Evolutionary conservation across 2,329 filamentous ascomycete species (phyloP).

Genomic region (Ophiostoma angusticollis): DNA sequence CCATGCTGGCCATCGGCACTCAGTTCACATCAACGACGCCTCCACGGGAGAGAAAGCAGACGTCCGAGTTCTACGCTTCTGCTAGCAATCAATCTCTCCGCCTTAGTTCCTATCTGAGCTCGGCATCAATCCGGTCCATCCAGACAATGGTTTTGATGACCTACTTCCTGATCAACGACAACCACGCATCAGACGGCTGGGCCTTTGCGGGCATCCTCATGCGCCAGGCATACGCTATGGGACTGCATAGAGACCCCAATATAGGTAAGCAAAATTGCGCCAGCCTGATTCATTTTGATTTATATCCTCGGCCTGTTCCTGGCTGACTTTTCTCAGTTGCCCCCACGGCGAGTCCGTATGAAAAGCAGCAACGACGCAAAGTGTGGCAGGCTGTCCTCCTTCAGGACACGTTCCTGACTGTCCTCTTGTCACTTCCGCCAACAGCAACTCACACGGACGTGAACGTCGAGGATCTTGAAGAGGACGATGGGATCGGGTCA

Average conservation of each 20-base stretch:
- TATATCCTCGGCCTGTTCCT: not conserved
- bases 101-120: constrained; percentile 64
- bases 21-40: constrained; percentile 56
- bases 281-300: constrained; percentile 10
- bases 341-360: constrained; percentile 52
- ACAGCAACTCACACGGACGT: constrained; percentile 71
- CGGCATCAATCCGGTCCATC: constrained; percentile 57
- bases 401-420: constrained; percentile 71
- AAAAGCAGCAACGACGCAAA: constrained; percentile 68
- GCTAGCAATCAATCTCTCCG: constrained; percentile 66
- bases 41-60: constrained; percentile 53
- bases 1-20: constrained; percentile 65
- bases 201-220: constrained; percentile 67
- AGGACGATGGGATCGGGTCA: constrained; percentile 28
- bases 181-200: constrained; percentile 72
- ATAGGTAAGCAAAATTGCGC: constrained; percentile 36
- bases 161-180: constrained; percentile 78
- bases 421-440: constrained; percentile 63
- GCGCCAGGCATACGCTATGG: constrained; percentile 70
- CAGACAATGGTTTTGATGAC: constrained; percentile 74
- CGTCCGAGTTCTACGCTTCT: constrained; percentile 70
- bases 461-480: constrained; percentile 60
- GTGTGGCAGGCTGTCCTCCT: constrained; percentile 72
- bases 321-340: constrained; percentile 29
- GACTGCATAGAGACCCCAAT: constrained; percentile 66